phyloP scores from a whole-genome alignment of 306 rosid species.

The Vachellia collinsii region DNA sequence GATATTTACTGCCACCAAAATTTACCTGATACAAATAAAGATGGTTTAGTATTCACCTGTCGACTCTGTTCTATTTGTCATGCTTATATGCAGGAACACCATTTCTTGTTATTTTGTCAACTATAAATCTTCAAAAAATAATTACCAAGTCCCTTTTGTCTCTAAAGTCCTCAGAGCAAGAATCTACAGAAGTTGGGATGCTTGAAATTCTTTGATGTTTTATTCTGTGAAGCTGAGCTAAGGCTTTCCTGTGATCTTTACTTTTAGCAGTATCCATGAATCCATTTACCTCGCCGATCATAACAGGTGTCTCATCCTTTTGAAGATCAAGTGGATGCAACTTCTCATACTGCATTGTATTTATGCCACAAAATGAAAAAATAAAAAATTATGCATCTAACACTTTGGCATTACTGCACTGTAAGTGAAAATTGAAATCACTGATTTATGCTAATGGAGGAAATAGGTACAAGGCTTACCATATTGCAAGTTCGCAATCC shows the following conservation, averaged over 20 bases:
- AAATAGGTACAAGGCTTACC: slow-evolving; percentile 40
- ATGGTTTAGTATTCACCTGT: slow-evolving; percentile 19
- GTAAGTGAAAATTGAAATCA: slow-evolving; percentile 18
- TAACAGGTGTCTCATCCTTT: slow-evolving; percentile 33
- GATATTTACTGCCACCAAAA: slow-evolving; percentile 34
- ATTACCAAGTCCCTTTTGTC: slow-evolving; percentile 48
- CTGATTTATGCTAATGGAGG: slow-evolving; percentile 5
- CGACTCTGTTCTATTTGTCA: background rate
- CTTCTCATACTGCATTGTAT: slow-evolving; percentile 55
- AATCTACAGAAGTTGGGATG: slow-evolving; percentile 43
- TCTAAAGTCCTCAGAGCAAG: slow-evolving; percentile 42
- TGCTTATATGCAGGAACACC: slow-evolving; percentile 25
- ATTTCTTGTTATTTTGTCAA: slow-evolving; percentile 15
- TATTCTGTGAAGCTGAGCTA: slow-evolving; percentile 32
- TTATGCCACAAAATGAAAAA: slow-evolving; percentile 24
- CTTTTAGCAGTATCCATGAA: slow-evolving; percentile 35
- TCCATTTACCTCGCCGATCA: slow-evolving; percentile 32
- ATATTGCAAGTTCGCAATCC: slow-evolving; percentile 35
- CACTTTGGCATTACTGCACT: slow-evolving; percentile 5
- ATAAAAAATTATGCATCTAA: slow-evolving; percentile 21
- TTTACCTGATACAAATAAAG: slow-evolving; percentile 42
- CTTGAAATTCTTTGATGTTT: slow-evolving; percentile 41
- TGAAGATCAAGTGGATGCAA: slow-evolving; percentile 60
- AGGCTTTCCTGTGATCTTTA: slow-evolving; percentile 41
- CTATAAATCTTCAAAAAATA: slow-evolving; percentile 31